phyloP scores from a whole-genome alignment of 2,329 filamentous ascomycete species.

The Xylariaceae sp. region DNA sequence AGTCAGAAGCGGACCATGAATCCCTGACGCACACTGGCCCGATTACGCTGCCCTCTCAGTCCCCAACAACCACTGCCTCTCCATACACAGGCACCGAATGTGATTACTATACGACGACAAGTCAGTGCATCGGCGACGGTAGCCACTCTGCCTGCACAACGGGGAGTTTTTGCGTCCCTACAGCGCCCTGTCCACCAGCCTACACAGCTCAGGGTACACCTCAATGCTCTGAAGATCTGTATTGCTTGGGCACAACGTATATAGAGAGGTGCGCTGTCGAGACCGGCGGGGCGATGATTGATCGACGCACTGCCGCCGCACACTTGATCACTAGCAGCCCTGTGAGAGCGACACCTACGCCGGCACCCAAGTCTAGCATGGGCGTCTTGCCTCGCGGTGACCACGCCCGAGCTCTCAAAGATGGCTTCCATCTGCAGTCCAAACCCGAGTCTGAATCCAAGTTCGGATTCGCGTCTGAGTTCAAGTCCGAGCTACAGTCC shows the following conservation, averaged over 20 bases:
- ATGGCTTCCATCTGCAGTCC: not conserved
- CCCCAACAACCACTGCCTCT: not conserved
- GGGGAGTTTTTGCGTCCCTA: not conserved
- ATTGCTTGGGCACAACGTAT: constrained; percentile 1
- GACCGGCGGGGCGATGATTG: not conserved
- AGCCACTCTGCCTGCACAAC: not conserved
- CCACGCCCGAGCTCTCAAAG: too few species aligned
- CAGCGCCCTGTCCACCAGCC: not conserved
- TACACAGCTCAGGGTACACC: constrained; percentile 2
- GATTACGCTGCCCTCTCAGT: not conserved
- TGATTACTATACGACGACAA: not conserved
- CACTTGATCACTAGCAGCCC: not conserved
- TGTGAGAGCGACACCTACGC: not conserved
- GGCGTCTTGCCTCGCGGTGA: too few species aligned
- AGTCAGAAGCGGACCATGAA: not conserved
- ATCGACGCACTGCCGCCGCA: not conserved
- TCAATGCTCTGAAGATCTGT: not conserved
- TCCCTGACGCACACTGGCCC: not conserved
- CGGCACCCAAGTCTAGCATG: not conserved
- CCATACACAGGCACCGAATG: constrained; percentile 3
- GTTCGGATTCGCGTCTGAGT: not conserved
- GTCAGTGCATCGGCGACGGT: not conserved
- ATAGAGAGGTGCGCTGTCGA: not conserved
- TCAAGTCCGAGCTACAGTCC: not conserved
- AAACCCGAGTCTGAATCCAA: not conserved